Evolutionary conservation across 2,329 filamentous ascomycete genomes (phyloP), one percentile per base, ranked within the genome.

Genomic region (Ascochyta clinopodiicola): DNA sequence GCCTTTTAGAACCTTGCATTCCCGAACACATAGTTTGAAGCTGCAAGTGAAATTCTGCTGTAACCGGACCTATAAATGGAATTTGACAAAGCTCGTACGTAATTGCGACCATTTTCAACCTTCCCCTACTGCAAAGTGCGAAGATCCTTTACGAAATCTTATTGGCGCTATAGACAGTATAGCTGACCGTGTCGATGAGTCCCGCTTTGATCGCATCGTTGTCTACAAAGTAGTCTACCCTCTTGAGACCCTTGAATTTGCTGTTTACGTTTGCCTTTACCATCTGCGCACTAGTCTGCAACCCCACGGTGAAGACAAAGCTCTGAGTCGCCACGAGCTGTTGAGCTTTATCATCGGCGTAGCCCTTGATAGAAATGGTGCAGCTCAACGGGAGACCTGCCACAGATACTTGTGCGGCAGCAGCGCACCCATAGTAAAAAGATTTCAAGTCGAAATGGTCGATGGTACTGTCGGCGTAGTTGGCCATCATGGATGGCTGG

Each of bases 231-330:
- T 48, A 57, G 13, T 45, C 34, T 13, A 50, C 49, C 19, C 39
- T 43, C 39, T 50, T 53, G 12, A 57, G 29, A 13, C 34, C 40
- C 37, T 42, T 52, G 39, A 57, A 57, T n/a, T 40, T 49, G n/a
- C n/a, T 9, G 17, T 31, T 27, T 10, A 53, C 38, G 12, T 6
- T 36, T 6, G 34, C 48, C 35, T 47, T 43, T 9, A 47, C 13
- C 54, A 57, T 57, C 31, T 48, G 39, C 17, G 44, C 29, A 25
- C 31, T 51, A 15, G 24, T 39, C 39, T 19, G 13, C 9, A 17
- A 39, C 9, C 15, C 37, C 8, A 29, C 27, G 10, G 24, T 39
- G 37, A 44, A 51, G 24, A 13, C 17, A 27, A 53, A 55, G 17
- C 29, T 40, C 43, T 53, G 42, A 24, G 38, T 25, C 6, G 42